Percentiles rank a stretch among this genome's conserved stretches.
These are phyloP conservation scores for Yamadazyma endophytica DNA, from an alignment of 805 yeast species.

Conservation along the genomic window DNA sequence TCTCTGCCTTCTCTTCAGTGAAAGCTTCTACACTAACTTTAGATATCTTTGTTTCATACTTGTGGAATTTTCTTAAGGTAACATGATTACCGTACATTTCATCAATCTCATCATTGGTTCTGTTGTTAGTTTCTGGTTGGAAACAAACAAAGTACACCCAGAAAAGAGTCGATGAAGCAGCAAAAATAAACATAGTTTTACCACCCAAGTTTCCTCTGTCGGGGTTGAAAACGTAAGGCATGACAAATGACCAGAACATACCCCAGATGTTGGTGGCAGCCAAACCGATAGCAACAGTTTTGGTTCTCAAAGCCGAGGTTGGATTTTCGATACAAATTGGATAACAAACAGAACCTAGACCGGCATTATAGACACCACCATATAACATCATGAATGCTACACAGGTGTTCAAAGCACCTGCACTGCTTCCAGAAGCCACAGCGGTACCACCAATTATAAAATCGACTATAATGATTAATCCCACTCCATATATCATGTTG, in stretches of 20 bases:
- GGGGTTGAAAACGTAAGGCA: slow-evolving; percentile 46
- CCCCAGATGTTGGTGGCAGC: slow-evolving; percentile 14
- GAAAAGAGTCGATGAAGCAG: slow-evolving; percentile 24
- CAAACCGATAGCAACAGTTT: slow-evolving; percentile 26
- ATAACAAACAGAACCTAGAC: slow-evolving; percentile 36
- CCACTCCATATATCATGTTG: slow-evolving; percentile 20
- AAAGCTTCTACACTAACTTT: too few species aligned
- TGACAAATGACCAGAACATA: slow-evolving; percentile 26
- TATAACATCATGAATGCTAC: slow-evolving; percentile 14
- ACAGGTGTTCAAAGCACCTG: slow-evolving; percentile 24
- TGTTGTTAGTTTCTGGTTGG: slow-evolving; percentile 6
- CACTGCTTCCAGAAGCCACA: slow-evolving; percentile 7
- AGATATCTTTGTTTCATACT: too few species aligned
- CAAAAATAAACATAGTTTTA: slow-evolving; percentile 42
- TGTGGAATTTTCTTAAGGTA: slow-evolving; percentile 25
- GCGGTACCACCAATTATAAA: slow-evolving; percentile 23
- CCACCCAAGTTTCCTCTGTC: slow-evolving; percentile 40
- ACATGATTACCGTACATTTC: slow-evolving; percentile 8
- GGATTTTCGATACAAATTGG: slow-evolving; percentile 33
- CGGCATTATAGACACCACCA: slow-evolving; percentile 24
- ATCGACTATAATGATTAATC: slow-evolving; percentile 17
- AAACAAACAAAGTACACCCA: slow-evolving; percentile 7
- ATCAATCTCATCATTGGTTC: slow-evolving; percentile 12
- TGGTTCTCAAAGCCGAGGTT: slow-evolving; percentile 27
- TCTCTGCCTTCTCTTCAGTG: too few species aligned